phyloP scores from a whole-genome alignment of 768 basidiomycete genomes.

The Russula vinacea region DNA sequence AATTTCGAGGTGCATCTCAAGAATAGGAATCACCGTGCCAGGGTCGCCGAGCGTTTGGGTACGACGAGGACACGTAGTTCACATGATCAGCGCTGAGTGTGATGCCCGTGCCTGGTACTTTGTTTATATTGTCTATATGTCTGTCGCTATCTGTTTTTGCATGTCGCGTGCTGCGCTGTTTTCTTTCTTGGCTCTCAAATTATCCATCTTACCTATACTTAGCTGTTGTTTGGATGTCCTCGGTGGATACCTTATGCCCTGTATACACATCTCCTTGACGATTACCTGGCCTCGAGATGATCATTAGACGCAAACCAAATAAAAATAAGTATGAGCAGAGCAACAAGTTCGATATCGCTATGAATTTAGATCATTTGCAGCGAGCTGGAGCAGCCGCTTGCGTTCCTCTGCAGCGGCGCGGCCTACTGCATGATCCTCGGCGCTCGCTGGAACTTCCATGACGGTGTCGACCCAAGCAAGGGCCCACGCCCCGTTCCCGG shows the following conservation, averaged over 20 bases:
- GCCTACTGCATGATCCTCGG: slow-evolving; percentile 28
- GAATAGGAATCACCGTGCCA: slow-evolving; percentile 75
- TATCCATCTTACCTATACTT: slow-evolving; percentile 30
- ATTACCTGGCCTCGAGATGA: not conserved
- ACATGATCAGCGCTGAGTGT: slow-evolving; percentile 24
- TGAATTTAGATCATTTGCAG: slow-evolving; percentile 12
- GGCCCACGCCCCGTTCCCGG: slow-evolving; percentile 77
- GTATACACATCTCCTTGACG: slow-evolving; percentile 22
- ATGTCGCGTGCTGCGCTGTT: slow-evolving; percentile 17
- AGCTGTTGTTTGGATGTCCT: slow-evolving; percentile 29
- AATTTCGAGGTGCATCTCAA: slow-evolving; percentile 94
- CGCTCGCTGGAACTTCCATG: slow-evolving; percentile 37
- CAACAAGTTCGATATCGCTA: not conserved
- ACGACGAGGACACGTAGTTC: slow-evolving; percentile 23
- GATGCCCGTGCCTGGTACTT: slow-evolving; percentile 12
- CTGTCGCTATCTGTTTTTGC: slow-evolving; percentile 29
- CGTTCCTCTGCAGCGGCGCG: slow-evolving; percentile 26
- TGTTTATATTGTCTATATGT: slow-evolving; percentile 30
- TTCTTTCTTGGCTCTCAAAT: slow-evolving; percentile 24
- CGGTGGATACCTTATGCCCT: slow-evolving; percentile 28
- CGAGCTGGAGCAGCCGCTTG: slow-evolving; percentile 15
- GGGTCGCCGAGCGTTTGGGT: slow-evolving; percentile 58
- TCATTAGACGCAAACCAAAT: slow-evolving; percentile 9
- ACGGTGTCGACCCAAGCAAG: slow-evolving; percentile 70
- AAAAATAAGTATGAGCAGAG: slow-evolving; percentile 6